Evolutionary conservation across 495 filamentous ascomycete species (phyloP).

Genomic region (Neurospora sp.): DNA sequence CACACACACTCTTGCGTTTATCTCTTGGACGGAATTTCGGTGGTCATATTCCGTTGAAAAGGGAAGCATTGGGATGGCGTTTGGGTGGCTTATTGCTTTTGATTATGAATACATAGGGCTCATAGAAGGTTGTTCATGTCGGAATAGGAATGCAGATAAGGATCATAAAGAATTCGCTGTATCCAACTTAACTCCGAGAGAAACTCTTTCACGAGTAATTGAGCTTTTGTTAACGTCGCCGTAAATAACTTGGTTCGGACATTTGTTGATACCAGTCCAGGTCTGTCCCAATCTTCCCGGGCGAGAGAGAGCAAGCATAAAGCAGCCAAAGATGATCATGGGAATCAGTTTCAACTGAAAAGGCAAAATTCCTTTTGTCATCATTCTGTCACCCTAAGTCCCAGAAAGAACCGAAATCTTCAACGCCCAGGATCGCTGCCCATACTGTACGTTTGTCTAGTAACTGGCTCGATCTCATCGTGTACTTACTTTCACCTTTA

Average conservation of each 20-base stretch:
- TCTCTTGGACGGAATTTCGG: background rate
- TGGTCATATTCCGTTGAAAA: background rate
- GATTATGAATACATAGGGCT: background rate
- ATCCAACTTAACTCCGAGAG: background rate
- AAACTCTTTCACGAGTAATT: background rate
- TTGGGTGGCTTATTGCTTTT: background rate
- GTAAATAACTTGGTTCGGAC: too few species aligned
- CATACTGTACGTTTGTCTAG: background rate
- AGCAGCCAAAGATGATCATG: too few species aligned
- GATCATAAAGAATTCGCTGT: background rate
- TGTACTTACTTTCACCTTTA: background rate
- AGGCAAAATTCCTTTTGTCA: too few species aligned
- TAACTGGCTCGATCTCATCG: background rate
- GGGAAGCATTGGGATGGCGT: background rate
- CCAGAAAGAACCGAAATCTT: too few species aligned
- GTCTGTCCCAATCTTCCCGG: too few species aligned
- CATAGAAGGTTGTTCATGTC: background rate
- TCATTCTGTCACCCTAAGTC: too few species aligned
- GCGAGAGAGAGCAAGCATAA: too few species aligned
- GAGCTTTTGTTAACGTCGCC: too few species aligned
- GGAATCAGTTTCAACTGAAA: too few species aligned
- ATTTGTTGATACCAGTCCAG: too few species aligned
- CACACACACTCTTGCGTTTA: background rate
- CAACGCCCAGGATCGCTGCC: background rate
- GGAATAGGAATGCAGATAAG: background rate